These are phyloP conservation scores for Pilaira anomala DNA, from an alignment of 192 early-diverging fungal genomes.

Conservation along the genomic window DNA sequence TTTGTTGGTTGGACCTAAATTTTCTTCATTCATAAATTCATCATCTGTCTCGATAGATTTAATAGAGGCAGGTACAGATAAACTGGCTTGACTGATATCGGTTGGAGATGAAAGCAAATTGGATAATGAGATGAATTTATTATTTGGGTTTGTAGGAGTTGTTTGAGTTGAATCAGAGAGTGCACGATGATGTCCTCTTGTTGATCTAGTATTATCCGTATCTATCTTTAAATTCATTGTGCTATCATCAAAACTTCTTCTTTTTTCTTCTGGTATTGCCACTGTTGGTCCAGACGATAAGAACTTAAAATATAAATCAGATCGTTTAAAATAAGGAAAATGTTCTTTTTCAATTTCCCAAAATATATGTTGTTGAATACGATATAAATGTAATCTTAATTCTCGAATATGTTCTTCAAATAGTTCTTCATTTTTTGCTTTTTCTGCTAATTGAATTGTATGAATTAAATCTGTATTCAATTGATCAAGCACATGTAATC, in stretches of 20 bases:
- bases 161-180: slow-evolving; percentile 9
- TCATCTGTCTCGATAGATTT: background rate
- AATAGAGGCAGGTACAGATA: background rate
- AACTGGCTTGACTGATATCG: background rate
- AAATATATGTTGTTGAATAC: slow-evolving; percentile 64
- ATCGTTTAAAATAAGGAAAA: slow-evolving; percentile 58
- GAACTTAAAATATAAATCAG: slow-evolving; percentile 62
- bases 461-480: slow-evolving; percentile 35
- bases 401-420: slow-evolving; percentile 16
- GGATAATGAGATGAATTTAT: slow-evolving; percentile 15
- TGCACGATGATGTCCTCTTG: slow-evolving; percentile 21
- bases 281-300: slow-evolving; percentile 52
- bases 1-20: background rate
- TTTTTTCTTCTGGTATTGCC: slow-evolving; percentile 18
- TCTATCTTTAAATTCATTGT: slow-evolving; percentile 17
- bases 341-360: slow-evolving; percentile 56
- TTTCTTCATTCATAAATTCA: background rate
- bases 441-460: slow-evolving; percentile 23
- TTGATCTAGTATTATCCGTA: slow-evolving; percentile 14
- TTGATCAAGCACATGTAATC: slow-evolving; percentile 34
- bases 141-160: background rate
- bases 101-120: slow-evolving; percentile 8
- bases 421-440: slow-evolving; percentile 4
- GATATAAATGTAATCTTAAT: slow-evolving; percentile 31
- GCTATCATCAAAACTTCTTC: slow-evolving; percentile 19